Evolutionary conservation across 164 flowering plant species (phyloP).

Genomic region (Liriodendron chinense): DNA sequence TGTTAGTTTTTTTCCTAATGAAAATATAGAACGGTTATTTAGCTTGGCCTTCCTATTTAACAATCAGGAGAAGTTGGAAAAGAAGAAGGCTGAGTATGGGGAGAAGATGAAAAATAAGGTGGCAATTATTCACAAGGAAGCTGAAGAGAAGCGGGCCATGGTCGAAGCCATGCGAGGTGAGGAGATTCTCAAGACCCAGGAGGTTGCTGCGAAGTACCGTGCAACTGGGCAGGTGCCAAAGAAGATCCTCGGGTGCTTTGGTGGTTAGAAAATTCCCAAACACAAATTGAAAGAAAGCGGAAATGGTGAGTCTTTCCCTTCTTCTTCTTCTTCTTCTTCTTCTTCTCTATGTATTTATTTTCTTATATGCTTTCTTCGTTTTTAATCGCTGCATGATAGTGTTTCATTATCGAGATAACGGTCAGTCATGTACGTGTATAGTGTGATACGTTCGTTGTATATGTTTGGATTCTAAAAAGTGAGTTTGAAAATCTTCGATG

Average conservation of each 20-base stretch:
- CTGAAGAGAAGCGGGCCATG: constrained; percentile 76
- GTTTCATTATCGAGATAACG: background rate
- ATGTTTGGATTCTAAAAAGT: background rate
- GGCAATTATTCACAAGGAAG: constrained; percentile 64
- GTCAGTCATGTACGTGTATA: background rate
- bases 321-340: too few relatives aligned
- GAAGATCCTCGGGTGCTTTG: constrained; percentile 62
- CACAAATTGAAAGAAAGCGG: too few relatives aligned
- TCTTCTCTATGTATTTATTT: constrained; percentile 2
- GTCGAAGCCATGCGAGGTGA: constrained; percentile 68
- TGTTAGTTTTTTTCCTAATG: too few relatives aligned
- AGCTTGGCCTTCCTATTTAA: background rate
- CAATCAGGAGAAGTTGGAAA: constrained; percentile 70
- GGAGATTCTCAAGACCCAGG: constrained; percentile 73
- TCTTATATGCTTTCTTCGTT: background rate
- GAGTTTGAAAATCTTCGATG: too few relatives aligned
- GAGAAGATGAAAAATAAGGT: constrained; percentile 80
- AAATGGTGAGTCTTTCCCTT: background rate
- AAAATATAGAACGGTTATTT: background rate
- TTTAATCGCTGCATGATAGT: background rate
- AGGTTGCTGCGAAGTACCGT: constrained; percentile 70
- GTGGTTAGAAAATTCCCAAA: constrained; percentile 15
- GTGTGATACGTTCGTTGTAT: background rate
- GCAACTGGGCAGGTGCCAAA: constrained; percentile 71
- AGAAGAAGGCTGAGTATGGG: constrained; percentile 62